phyloP scores from a whole-genome alignment of 495 filamentous ascomycete species.

The Penicillium paradoxum region DNA sequence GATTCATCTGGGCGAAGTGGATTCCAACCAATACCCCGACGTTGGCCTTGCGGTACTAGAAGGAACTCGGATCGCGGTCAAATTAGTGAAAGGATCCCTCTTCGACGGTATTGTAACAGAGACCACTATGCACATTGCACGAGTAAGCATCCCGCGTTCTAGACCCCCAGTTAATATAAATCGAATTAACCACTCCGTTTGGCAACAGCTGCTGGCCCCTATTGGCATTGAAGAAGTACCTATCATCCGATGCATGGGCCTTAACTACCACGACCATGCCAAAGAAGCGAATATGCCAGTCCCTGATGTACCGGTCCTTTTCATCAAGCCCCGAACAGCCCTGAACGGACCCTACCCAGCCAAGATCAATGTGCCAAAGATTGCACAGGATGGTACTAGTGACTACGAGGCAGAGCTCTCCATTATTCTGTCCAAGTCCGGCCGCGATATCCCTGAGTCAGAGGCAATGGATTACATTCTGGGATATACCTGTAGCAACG shows the following conservation, averaged over 20 bases:
- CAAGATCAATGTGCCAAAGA: slow-evolving; percentile 30
- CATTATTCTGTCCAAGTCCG: slow-evolving; percentile 58
- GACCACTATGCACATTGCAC: slow-evolving; percentile 18
- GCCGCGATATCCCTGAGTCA: slow-evolving; percentile 52
- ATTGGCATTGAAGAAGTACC: slow-evolving; percentile 20
- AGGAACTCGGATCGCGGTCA: slow-evolving; percentile 11
- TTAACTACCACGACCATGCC: slow-evolving; percentile 60
- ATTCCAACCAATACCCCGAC: slow-evolving; percentile 16
- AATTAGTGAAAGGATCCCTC: slow-evolving; percentile 22
- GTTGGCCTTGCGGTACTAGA: slow-evolving; percentile 26
- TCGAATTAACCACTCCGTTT: background rate
- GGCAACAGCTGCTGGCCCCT: slow-evolving; percentile 23
- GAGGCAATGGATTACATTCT: slow-evolving; percentile 62
- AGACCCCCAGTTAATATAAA: background rate
- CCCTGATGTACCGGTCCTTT: slow-evolving; percentile 62
- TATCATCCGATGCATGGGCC: slow-evolving; percentile 56
- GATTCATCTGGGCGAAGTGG: slow-evolving; percentile 32
- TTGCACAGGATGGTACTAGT: slow-evolving; percentile 41
- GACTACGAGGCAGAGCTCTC: slow-evolving; percentile 75
- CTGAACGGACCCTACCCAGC: slow-evolving; percentile 54
- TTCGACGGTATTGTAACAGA: slow-evolving; percentile 26
- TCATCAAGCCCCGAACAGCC: slow-evolving; percentile 66
- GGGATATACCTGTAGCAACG: slow-evolving; percentile 66
- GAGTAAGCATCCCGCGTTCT: background rate
- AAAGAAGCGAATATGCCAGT: slow-evolving; percentile 63